Base-by-base conservation (phyloP, 1,139 yeast species). In the Nakaseomyces nivariensis region DNA sequence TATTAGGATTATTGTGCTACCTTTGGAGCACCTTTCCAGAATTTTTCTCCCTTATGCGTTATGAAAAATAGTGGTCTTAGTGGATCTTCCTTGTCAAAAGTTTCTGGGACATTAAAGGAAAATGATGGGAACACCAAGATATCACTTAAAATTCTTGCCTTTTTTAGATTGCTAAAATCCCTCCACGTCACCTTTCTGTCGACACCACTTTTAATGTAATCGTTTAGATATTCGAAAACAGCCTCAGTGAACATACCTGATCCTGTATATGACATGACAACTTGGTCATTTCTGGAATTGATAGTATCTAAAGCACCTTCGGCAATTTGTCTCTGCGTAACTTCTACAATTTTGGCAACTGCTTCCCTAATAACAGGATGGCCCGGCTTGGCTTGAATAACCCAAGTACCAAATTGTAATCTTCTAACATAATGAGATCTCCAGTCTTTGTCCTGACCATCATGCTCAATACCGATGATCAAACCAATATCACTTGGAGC, bases 121-220 rank as follows among this genome's bases (percentile, higher is more conserved):
- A 88, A 82, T 54, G 83, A 77, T 26, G 98, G 98, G 61, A 90
- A 74, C 2, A 92, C 83, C 57, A 87, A 68, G 8, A 92, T 83
- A 67, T 90, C 97, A 51, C 89, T 88, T 11, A 88, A 70, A 41
- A 77, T 70, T 56, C 72, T 77, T 26, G 94, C 95, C 54, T 71
- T 73, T 51, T 69, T 70, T 69, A 86, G 72, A 29, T 83, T 82
- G 5, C 92, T 84, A 68, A 79, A 85, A 55, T 79, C 76, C 58
- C 76, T 75, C 94, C 79, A 81, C 27, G 74, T 72, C 37, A 78
- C 63, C 59, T 71, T 76, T 32, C 66, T 58, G 43, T 62, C 62
- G 43, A 67, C 64, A 49, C 73, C 77, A 64, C 73, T 72, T 59
- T 69, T 71, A 44, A 70, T 71, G 49, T 76, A 71, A 52, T 75